Conservation (phyloP, 345 rosid species). For the Orychophragmus violaceus region DNA sequence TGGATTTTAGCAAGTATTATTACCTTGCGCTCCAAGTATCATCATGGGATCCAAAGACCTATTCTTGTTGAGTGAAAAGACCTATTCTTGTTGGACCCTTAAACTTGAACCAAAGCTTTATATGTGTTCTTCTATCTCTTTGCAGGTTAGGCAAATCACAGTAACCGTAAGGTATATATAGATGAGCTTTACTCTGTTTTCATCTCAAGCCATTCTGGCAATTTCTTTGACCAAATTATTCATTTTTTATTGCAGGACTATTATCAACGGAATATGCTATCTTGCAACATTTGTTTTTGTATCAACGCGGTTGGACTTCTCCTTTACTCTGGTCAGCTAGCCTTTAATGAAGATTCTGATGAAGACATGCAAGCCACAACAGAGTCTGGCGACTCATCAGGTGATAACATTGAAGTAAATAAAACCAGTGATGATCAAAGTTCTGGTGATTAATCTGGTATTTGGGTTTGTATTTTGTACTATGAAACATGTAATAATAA, state of each 20-base stretch:
- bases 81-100: neutral
- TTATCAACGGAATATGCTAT: slow-evolving; percentile 77
- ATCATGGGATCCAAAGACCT: neutral
- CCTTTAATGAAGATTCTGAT: slow-evolving; percentile 32
- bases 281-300: slow-evolving; percentile 89
- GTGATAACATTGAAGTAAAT: slow-evolving; percentile 28
- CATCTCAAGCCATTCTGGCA: neutral
- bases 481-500: slow-evolving; percentile 15
- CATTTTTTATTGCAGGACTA: slow-evolving; percentile 48
- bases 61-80: neutral
- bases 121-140: slow-evolving; percentile 19
- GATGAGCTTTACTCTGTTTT: neutral
- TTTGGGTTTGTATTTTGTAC: neutral
- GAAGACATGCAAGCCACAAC: slow-evolving; percentile 39
- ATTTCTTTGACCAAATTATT: neutral
- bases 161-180: slow-evolving; percentile 54
- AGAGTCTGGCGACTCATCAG: slow-evolving; percentile 22
- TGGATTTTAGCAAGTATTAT: neutral
- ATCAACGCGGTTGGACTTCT: slow-evolving; percentile 67
- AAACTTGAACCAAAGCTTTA: neutral
- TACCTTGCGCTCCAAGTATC: slow-evolving; percentile 14
- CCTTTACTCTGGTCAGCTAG: slow-evolving; percentile 68
- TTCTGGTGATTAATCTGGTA: slow-evolving; percentile 36
- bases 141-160: slow-evolving; percentile 84
- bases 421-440: slow-evolving; percentile 40